Evolutionary conservation across 345 rosid genomes (phyloP).

Genomic region (Aurinia saxatilis): DNA sequence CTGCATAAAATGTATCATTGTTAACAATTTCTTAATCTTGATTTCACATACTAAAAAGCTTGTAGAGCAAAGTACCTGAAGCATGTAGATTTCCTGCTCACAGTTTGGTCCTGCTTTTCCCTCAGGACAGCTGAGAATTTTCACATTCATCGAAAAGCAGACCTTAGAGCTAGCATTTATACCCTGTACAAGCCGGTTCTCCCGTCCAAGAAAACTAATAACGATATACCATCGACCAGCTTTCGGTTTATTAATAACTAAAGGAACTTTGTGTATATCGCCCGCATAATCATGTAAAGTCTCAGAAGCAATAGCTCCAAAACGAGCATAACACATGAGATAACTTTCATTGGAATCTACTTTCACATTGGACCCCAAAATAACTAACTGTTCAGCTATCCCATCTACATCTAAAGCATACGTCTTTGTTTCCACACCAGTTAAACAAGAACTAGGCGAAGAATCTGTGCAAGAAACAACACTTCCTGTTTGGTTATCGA

Average conservation of each 20-base stretch:
- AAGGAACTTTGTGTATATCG: slow-evolving; percentile 43
- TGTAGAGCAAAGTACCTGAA: slow-evolving; percentile 45
- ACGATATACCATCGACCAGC: slow-evolving; percentile 80
- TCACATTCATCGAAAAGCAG: slow-evolving; percentile 64
- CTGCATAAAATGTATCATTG: slow-evolving; percentile 39
- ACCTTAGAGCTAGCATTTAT: slow-evolving; percentile 28
- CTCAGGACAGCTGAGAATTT: slow-evolving; percentile 58
- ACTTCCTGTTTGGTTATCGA: slow-evolving; percentile 37
- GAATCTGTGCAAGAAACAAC: slow-evolving; percentile 57
- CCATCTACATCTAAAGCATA: slow-evolving; percentile 56
- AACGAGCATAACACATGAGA: slow-evolving; percentile 62
- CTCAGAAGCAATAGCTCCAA: slow-evolving; percentile 70
- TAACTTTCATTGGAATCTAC: slow-evolving; percentile 32
- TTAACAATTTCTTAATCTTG: slow-evolving; percentile 2
- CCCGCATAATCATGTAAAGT: slow-evolving; percentile 64
- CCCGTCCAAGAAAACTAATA: slow-evolving; percentile 38
- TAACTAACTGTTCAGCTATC: slow-evolving; percentile 53
- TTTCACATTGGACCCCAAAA: slow-evolving; percentile 38
- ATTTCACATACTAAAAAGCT: slow-evolving; percentile 1
- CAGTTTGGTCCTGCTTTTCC: slow-evolving; percentile 86
- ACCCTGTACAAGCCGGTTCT: slow-evolving; percentile 26
- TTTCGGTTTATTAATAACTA: slow-evolving; percentile 59
- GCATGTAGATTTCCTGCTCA: slow-evolving; percentile 47
- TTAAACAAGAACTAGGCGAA: slow-evolving; percentile 42
- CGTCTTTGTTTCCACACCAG: slow-evolving; percentile 48